These are phyloP conservation scores for Bruguiera hainesii DNA, from an alignment of 441 rosid genomes.

Conservation along the genomic window DNA sequence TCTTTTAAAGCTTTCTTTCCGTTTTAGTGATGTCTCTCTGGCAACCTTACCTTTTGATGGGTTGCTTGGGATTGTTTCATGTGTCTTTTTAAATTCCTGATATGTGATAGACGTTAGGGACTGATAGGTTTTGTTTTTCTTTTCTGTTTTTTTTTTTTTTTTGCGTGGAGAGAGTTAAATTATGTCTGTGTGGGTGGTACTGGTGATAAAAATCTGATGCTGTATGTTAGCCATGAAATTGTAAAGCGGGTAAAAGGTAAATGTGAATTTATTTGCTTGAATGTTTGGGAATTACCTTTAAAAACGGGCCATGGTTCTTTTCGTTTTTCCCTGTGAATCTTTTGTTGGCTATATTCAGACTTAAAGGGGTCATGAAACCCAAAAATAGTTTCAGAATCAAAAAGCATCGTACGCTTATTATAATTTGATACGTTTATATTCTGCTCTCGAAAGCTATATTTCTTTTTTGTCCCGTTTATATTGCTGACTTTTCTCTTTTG, in stretches of 20 bases:
- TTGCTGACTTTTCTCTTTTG: too few relatives aligned
- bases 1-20: constrained; percentile 15
- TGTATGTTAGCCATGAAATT: constrained; percentile 26
- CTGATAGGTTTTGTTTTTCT: background rate
- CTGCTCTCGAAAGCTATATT: too few relatives aligned
- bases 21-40: constrained; percentile 25
- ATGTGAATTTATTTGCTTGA: constrained; percentile 44
- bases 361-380: constrained; percentile 18
- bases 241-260: constrained; percentile 25
- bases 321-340: constrained; percentile 13
- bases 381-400: constrained; percentile 8
- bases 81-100: constrained; percentile 29
- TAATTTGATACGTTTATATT: background rate
- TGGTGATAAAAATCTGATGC: constrained; percentile 35
- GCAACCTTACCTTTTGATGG: constrained; percentile 46
- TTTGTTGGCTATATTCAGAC: constrained; percentile 16
- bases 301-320: constrained; percentile 12
- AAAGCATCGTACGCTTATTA: background rate
- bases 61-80: constrained; percentile 32
- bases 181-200: constrained; percentile 14
- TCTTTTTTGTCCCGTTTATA: too few relatives aligned
- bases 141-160: too few relatives aligned
- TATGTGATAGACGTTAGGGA: constrained; percentile 12
- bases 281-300: constrained; percentile 25
- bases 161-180: background rate